Percentiles rank a stretch among this genome's conserved stretches.
Conservation (phyloP, 2,329 filamentous ascomycete species). For the Cucurbitaria berberidis region DNA sequence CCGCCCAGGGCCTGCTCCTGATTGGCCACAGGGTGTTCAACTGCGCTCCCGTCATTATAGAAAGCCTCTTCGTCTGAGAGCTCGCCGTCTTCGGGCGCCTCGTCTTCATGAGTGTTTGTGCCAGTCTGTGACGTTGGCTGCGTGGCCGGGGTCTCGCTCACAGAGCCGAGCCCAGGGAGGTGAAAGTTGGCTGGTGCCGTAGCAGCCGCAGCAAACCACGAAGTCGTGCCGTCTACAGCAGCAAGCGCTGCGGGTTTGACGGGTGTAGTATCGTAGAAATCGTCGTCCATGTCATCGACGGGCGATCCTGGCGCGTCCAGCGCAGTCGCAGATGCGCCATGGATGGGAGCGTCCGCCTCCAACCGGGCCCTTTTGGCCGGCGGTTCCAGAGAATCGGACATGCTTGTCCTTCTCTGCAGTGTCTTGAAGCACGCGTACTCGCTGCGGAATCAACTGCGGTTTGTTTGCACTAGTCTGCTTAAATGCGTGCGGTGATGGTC, state of each 20-base stretch:
- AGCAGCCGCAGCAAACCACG: conserved; percentile 29
- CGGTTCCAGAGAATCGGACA: conserved; percentile 47
- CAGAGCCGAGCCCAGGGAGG: conserved; percentile 46
- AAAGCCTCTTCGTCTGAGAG: conserved; percentile 40
- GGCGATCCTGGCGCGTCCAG: conserved; percentile 48
- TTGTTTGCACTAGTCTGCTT: conserved; percentile 35
- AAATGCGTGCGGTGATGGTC: conserved; percentile 35
- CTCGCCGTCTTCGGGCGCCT: conserved; percentile 42
- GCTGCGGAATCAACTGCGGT: conserved; percentile 35
- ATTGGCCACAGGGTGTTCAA: conserved; percentile 25
- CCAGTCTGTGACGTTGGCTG: conserved; percentile 22
- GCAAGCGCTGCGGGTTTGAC: conserved; percentile 33
- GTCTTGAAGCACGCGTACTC: conserved; percentile 33
- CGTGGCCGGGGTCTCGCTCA: conserved; percentile 30
- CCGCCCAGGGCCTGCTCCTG: conserved; percentile 26
- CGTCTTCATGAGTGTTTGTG: conserved; percentile 22
- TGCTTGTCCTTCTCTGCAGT: conserved; percentile 34
- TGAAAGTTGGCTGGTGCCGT: conserved; percentile 33
- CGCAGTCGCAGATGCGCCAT: conserved; percentile 41
- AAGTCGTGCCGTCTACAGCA: conserved; percentile 22
- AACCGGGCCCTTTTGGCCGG: conserved; percentile 52
- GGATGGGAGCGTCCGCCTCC: conserved; percentile 45
- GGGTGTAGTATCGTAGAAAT: conserved; percentile 46
- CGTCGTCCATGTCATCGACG: conserved; percentile 49
- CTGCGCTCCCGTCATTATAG: conserved; percentile 34